Percentiles rank a stretch among this genome's conserved stretches.
Evolutionary conservation across 2,329 filamentous ascomycete species (phyloP).

Genomic region (Pseudogymnoascus pannorum): DNA sequence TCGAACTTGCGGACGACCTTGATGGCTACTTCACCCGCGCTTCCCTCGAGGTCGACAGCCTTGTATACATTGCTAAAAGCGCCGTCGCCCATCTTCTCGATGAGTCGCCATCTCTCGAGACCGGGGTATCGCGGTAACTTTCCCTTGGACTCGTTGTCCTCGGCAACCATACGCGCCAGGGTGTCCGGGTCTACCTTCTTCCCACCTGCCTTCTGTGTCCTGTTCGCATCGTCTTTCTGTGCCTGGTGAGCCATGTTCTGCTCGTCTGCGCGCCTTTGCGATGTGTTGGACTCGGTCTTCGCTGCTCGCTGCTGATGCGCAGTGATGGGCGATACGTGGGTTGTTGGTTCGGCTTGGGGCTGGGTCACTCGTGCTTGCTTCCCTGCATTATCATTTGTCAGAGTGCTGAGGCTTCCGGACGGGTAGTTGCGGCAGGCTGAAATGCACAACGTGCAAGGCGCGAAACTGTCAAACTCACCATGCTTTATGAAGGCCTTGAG

Average conservation of each 20-base stretch:
- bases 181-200: conserved; percentile 56
- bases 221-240: conserved; percentile 47
- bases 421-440: neutral
- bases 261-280: conserved; percentile 30
- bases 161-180: conserved; percentile 78
- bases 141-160: conserved; percentile 78
- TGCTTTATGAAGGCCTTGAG: conserved; percentile 10
- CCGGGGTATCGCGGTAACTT: conserved; percentile 84
- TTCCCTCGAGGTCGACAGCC: conserved; percentile 66
- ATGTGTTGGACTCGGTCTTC: conserved; percentile 52
- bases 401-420: neutral
- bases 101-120: conserved; percentile 73
- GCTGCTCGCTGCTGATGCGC: conserved; percentile 52
- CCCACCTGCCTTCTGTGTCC: conserved; percentile 35
- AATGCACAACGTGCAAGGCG: neutral
- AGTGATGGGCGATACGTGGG: conserved; percentile 41
- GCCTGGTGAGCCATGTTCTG: conserved; percentile 45
- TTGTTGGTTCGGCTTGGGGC: conserved; percentile 50
- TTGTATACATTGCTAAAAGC: conserved; percentile 98
- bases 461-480: neutral
- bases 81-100: conserved; percentile 98
- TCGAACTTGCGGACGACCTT: conserved; percentile 98
- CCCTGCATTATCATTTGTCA: conserved; percentile 37
- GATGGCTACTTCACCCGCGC: conserved; percentile 79
- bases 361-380: conserved; percentile 77